A percentile compares a stretch with the other conserved stretches of the same genome.
Evolutionary conservation across 768 basidiomycete genomes (phyloP).

Genomic region (Tephrocybe sp.): DNA sequence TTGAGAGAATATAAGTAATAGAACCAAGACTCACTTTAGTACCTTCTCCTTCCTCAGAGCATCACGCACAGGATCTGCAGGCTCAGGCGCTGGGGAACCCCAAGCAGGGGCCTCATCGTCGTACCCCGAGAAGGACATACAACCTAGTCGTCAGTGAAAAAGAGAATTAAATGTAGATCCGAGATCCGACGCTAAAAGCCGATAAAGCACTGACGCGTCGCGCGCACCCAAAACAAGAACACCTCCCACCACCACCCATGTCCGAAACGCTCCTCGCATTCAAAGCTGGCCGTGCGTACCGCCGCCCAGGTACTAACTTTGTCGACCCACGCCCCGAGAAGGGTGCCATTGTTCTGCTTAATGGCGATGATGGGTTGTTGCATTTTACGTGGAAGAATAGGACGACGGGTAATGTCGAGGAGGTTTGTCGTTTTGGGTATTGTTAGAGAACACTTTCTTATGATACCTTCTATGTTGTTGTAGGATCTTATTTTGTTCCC

Average conservation of each 20-base stretch:
- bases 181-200: slow-evolving; percentile 29
- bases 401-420: slow-evolving; percentile 56
- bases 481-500: slow-evolving; percentile 90
- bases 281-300: slow-evolving; percentile 76
- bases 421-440: slow-evolving; percentile 39
- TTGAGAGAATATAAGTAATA: neutral
- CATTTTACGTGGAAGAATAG: slow-evolving; percentile 84
- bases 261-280: slow-evolving; percentile 49
- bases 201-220: slow-evolving; percentile 47
- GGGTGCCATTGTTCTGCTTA: slow-evolving; percentile 69
- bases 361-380: slow-evolving; percentile 72
- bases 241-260: slow-evolving; percentile 4
- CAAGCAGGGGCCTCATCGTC: slow-evolving; percentile 48
- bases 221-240: slow-evolving; percentile 22
- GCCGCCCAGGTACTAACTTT: slow-evolving; percentile 63
- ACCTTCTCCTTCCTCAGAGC: slow-evolving; percentile 76
- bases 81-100: slow-evolving; percentile 43
- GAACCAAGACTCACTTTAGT: slow-evolving; percentile 59
- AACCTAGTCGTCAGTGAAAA: too few relatives aligned
- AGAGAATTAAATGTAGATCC: slow-evolving; percentile 7
- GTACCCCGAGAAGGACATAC: slow-evolving; percentile 48
- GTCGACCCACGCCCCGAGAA: slow-evolving; percentile 71
- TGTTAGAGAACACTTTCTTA: too few relatives aligned
- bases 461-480: slow-evolving; percentile 5
- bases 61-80: slow-evolving; percentile 69